Base-by-base conservation (phyloP, 352 stramenopile species). In the Phytopythium aichiense region DNA sequence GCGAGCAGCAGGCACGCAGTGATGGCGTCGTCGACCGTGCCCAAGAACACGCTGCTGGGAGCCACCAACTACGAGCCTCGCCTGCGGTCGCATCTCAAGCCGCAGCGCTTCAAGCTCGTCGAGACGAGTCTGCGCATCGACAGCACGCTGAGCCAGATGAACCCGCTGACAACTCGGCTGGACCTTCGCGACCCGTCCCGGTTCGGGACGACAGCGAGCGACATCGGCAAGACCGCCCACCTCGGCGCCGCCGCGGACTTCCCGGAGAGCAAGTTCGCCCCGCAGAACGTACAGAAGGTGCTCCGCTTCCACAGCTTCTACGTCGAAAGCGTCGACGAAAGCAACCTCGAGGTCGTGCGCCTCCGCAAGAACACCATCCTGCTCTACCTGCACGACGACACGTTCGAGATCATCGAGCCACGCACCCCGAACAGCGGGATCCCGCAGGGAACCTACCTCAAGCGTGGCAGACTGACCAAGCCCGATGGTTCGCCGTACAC, bases 241-340 rank as follows among this genome's bases (percentile, higher is more conserved):
- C 7, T 51, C 20, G 52, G 52, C 2, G 52, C 52, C 15, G 66
- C 64, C 20, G 23, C 22, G 1, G 55, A 74, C 23, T 37, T 82
- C 7, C 63, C 66, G 12, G 82, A 90, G 58, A 92, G 79, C 72
- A 92, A 89, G 61, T 94, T 94, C 46, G 85, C 85, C 3, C 85
- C 85, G 13, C 79, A 91, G 64, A 90, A 91, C 52, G 76, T 90
- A 15, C 79, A 64, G 58, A 91, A 91, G 61, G 78, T 94, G 50
- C 69, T 95, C 51, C 87, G 88, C 20, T 97, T 97, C 69, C 89
- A 87, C 56, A 80, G 69, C 35, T 96, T 94, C 60, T 96, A 94
- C 54, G 60, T 94, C 42, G 89, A 97, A 46, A 72, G 64, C 16
- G 85, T 96, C 16, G 75, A 92, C 53, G 90, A 97, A 37, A 91